These are phyloP conservation scores for Paxillus ammoniavirescens DNA, from an alignment of 768 basidiomycete genomes.

Conservation along the genomic window DNA sequence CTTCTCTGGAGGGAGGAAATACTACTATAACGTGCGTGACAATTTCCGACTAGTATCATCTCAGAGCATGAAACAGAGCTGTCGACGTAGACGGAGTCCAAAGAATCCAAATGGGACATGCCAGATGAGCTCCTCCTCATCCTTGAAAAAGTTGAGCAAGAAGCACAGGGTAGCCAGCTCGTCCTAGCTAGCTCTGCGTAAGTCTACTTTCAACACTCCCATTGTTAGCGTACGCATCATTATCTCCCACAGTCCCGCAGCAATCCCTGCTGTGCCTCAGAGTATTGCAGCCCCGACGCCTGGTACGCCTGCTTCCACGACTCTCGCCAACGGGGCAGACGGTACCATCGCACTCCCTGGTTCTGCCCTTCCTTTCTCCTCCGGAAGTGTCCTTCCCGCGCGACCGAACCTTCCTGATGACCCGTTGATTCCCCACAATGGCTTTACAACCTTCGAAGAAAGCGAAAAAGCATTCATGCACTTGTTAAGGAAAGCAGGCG, in stretches of 20 bases:
- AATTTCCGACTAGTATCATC: neutral
- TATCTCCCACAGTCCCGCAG: conserved; percentile 25
- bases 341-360: conserved; percentile 45
- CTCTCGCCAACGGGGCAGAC: conserved; percentile 47
- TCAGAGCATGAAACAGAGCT: conserved; percentile 1
- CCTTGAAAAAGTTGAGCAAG: conserved; percentile 83
- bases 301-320: conserved; percentile 38
- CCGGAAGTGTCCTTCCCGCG: conserved; percentile 61
- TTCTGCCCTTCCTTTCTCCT: conserved; percentile 61
- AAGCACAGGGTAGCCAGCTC: conserved; percentile 42
- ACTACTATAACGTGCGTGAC: conserved; percentile 77
- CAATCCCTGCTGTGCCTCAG: conserved; percentile 45
- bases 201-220: neutral
- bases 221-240: conserved; percentile 6
- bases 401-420: conserved; percentile 84
- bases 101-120: conserved; percentile 98
- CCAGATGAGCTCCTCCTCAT: conserved; percentile 88
- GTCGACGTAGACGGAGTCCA: conserved; percentile 64
- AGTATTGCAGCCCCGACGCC: conserved; percentile 42
- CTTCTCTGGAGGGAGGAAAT: conserved; percentile 86
- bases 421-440: conserved; percentile 86
- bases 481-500: conserved; percentile 83
- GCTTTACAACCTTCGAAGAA: conserved; percentile 82
- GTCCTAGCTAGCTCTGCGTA: conserved; percentile 33
- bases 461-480: conserved; percentile 94